Evolutionary conservation across 768 basidiomycete genomes (phyloP).

Genomic region (Pisolithus orientalis): DNA sequence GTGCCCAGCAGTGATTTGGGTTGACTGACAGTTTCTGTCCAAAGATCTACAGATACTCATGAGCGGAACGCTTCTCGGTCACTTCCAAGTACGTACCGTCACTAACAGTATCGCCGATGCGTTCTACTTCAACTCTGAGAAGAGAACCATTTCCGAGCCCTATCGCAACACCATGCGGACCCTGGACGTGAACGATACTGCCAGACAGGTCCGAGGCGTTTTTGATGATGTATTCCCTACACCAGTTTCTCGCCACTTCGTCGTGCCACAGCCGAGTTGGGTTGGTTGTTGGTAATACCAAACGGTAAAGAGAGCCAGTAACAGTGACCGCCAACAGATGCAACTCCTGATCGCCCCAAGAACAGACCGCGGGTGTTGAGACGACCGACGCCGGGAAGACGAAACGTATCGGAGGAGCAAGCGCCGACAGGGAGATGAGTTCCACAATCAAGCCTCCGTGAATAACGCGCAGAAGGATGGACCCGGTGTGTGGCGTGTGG

Average conservation of each 20-base stretch:
- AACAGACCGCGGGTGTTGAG: constrained; percentile 57
- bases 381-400: constrained; percentile 68
- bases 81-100: constrained; percentile 44
- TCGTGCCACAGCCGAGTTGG: constrained; percentile 53
- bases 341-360: constrained; percentile 41
- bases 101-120: constrained; percentile 43
- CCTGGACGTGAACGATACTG: constrained; percentile 59
- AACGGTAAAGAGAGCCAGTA: constrained; percentile 65
- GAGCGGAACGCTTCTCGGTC: constrained; percentile 4
- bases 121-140: constrained; percentile 63
- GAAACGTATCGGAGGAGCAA: constrained; percentile 65
- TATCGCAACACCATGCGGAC: constrained; percentile 59
- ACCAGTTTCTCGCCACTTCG: constrained; percentile 49
- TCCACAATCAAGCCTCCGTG: constrained; percentile 72
- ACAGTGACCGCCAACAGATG: constrained; percentile 67
- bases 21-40: constrained; percentile 60
- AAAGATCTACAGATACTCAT: constrained; percentile 46
- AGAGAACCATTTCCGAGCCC: constrained; percentile 56
- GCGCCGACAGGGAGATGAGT: constrained; percentile 64
- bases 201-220: constrained; percentile 37
- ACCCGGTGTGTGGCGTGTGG: constrained; percentile 51
- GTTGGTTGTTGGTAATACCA: constrained; percentile 56
- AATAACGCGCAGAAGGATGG: constrained; percentile 67
- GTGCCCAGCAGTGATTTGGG: constrained; percentile 63
- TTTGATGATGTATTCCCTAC: constrained; percentile 62